Base-by-base conservation (phyloP, 768 basidiomycete species). In the Lepiota brunneoincarnata region DNA sequence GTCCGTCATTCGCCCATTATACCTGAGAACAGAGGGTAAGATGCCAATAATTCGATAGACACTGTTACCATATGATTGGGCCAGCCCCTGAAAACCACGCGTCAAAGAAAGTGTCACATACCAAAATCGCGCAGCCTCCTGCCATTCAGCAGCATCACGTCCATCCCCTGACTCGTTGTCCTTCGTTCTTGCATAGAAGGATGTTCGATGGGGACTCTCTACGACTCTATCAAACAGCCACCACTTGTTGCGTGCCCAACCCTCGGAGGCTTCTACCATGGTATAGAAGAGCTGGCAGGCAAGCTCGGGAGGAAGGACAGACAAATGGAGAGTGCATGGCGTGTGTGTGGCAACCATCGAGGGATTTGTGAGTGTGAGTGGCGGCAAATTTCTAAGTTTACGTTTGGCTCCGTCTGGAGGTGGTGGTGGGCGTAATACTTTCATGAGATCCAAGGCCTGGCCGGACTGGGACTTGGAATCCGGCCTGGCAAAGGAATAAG, bases 161-260 rank as follows among this genome's bases (percentile, higher is more conserved):
- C 28, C 44, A 15, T 51, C 42, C 35, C 21, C 42, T 7, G 72
- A 69, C 36, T 78, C 72, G 46, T 81, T 70, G 14, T 71, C 67
- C 23, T 73, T 72, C 9, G 73, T 57, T 45, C 89, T 70, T 4
- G 80, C 82, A 69, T 80, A 93, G 68, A 92, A 91, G 1, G 86
- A 81, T 1, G 91, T 89, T n/a, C 82, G 75, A 69, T 93, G 91
- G 3, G 91, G 89, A 60, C 88, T 90, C 68, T 92, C 89, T 1
- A 92, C 91, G 12, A 92, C 57, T 18, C 84, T 76, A 62, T 93
- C 89, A 66, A 89, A 86, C 17, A 93, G 75, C 85, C 86, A 92
- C 91, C 91, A 93, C 60, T 84, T 88, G 57, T 88, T 90, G 46
- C 82, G 73, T 57, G 78, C 71, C 91, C 90, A 93, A 6, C 67